Evolutionary conservation across 2,329 filamentous ascomycete species (phyloP), one percentile per base, ranked within the genome.

Genomic region (Trichophyton schoenleinii): DNA sequence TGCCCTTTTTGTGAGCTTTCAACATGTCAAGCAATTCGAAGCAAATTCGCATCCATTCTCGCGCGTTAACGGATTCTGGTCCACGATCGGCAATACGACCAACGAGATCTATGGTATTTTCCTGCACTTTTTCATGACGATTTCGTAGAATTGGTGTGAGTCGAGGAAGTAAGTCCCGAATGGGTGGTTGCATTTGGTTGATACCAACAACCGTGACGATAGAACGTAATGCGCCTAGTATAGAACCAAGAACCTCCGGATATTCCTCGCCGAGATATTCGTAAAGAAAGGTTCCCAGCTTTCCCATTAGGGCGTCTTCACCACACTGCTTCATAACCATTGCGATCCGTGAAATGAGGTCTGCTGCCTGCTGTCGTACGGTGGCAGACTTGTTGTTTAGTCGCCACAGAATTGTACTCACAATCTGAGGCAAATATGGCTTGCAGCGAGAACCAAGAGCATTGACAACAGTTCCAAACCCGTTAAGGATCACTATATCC

Each of bases 21-120:
- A 99, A 83, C 94, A 99, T 99, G 76, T 99, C 94, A 34, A 99
- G 84, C 60, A 99, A 80, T 78, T 99, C 94, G 75, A 99, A 99
- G 78, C 94, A 99, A 73, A 99, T 99, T 72, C 94, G 87, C 95
- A 99, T 99, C 94, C 94, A 99, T 76, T 99, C 94, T 70, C 94
- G 85, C 13, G 94, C 91, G 71, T 96, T 96, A 72, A 99, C 94
- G 65, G 88, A 92, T 75, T 99, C 94, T 0, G 94, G 91, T 0
- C 94, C 95, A 66, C 94, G 88, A 75, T 99, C 94, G 15, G 95
- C 94, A 68, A 99, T 97, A 80, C 94, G 92, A 61, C 94, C 94
- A 20, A 99, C 94, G 1, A 99, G 82, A 73, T 99, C 94, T 68
- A 99, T 97, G 0, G 94, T 97, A 75, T 99, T 99, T 71, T 99